Conservation (phyloP, 768 basidiomycete species). For the Cyclocybe cylindracea region DNA sequence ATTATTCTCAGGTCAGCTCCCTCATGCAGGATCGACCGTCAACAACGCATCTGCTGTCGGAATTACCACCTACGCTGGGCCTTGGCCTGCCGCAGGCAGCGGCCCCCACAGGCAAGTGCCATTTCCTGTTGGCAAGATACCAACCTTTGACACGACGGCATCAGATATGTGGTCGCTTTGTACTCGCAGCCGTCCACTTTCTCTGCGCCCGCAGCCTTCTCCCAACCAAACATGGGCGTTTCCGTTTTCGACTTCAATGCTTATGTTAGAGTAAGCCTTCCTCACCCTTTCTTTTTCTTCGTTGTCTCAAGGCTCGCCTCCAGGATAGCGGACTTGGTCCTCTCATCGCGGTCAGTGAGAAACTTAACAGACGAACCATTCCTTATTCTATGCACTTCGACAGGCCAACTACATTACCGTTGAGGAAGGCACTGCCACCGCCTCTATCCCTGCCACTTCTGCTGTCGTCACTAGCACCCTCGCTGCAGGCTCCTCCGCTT, state of each 20-base stretch:
- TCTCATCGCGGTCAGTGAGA: conserved; percentile 53
- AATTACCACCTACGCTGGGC: conserved; percentile 72
- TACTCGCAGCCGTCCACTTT: conserved; percentile 67
- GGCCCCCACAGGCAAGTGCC: conserved; percentile 69
- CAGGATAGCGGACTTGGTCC: conserved; percentile 57
- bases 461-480: conserved; percentile 46
- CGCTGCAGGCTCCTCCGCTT: no score
- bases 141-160: background rate
- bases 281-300: background rate
- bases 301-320: conserved; percentile 1
- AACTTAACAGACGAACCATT: background rate
- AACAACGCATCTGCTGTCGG: conserved; percentile 42
- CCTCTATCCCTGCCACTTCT: conserved; percentile 55
- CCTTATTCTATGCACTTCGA: background rate
- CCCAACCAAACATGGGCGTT: conserved; percentile 49
- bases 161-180: conserved; percentile 69
- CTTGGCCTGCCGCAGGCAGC: conserved; percentile 65
- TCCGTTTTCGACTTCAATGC: conserved; percentile 54
- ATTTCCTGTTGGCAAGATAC: background rate
- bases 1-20: background rate
- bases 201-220: conserved; percentile 57
- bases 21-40: conserved; percentile 33
- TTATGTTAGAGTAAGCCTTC: conserved; percentile 53
- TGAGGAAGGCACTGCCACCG: conserved; percentile 63
- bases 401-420: conserved; percentile 76